phyloP scores from a whole-genome alignment of 768 basidiomycete genomes.

The Gelatoporia subvermispora region DNA sequence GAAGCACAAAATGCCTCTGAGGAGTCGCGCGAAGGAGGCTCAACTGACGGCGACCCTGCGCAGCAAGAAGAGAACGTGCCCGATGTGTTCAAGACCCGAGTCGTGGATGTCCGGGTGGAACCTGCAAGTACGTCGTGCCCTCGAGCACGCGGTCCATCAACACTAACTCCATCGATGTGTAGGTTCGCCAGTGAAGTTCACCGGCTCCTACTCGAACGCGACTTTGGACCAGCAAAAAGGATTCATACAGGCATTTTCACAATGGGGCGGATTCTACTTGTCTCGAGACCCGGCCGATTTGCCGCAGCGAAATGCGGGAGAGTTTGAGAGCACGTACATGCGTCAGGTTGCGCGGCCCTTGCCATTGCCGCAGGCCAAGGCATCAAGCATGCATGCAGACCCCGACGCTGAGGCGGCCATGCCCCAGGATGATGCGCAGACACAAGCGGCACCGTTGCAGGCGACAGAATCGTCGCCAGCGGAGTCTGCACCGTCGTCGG shows the following conservation, averaged over 20 bases:
- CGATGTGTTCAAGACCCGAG: not conserved
- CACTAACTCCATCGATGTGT: too few relatives aligned
- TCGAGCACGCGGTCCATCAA: too few relatives aligned
- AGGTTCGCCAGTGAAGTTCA: not conserved
- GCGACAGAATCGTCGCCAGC: too few relatives aligned
- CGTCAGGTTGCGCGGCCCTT: not conserved
- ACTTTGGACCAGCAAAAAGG: too few relatives aligned
- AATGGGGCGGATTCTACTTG: constrained; percentile 17
- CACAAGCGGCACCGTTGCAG: not conserved
- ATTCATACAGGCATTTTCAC: constrained; percentile 8
- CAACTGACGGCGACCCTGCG: not conserved
- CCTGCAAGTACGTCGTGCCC: constrained; percentile 9
- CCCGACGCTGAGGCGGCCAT: not conserved
- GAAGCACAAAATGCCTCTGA: not conserved
- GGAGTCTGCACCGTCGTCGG: too few relatives aligned
- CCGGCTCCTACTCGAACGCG: not conserved
- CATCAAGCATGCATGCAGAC: not conserved
- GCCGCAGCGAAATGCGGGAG: not conserved
- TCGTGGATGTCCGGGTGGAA: constrained; percentile 12
- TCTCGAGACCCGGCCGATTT: not conserved
- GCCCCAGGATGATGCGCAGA: not conserved
- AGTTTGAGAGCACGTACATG: not conserved
- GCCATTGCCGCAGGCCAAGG: not conserved
- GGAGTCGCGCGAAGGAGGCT: too few relatives aligned
- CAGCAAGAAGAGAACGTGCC: not conserved